A percentile compares a stretch with the other conserved stretches of the same genome.
These are phyloP conservation scores for Chernovozyma sophiae-reginae DNA, from an alignment of 1,139 yeast genomes.

Conservation along the genomic window DNA sequence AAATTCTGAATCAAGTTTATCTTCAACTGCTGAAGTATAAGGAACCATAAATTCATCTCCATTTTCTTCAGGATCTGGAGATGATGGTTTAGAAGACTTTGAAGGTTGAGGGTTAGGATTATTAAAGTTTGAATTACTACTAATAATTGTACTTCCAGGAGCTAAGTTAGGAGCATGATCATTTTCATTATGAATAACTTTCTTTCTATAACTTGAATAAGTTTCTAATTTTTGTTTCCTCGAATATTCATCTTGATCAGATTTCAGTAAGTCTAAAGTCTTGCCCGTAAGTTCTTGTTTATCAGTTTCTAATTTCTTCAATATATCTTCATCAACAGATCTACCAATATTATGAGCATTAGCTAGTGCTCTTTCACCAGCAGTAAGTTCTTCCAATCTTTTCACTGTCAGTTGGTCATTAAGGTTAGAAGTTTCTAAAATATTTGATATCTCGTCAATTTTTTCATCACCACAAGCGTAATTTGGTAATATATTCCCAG, in stretches of 20 bases:
- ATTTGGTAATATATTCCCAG: conserved; percentile 58
- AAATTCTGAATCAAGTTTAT: conserved; percentile 59
- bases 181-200: conserved; percentile 47
- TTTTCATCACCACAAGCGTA: conserved; percentile 50
- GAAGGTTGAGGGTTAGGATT: background rate
- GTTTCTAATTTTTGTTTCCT: conserved; percentile 44
- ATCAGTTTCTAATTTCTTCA: conserved; percentile 36
- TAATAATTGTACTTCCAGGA: conserved; percentile 26
- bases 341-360: conserved; percentile 54
- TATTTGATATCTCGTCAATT: conserved; percentile 39
- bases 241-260: conserved; percentile 46
- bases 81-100: background rate
- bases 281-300: conserved; percentile 46
- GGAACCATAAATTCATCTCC: conserved; percentile 48
- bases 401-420: conserved; percentile 41
- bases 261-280: conserved; percentile 28
- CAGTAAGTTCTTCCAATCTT: conserved; percentile 53
- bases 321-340: conserved; percentile 39
- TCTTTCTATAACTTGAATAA: conserved; percentile 48
- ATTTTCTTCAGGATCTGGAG: conserved; percentile 1
- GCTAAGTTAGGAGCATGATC: conserved; percentile 10
- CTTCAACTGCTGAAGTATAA: conserved; percentile 70
- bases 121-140: background rate
- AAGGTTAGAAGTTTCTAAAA: conserved; percentile 42
- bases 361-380: conserved; percentile 57